Percentiles rank a stretch among this genome's conserved stretches.
phyloP scores from a whole-genome alignment of 257 asterid genomes.

The Fraxinus americana region DNA sequence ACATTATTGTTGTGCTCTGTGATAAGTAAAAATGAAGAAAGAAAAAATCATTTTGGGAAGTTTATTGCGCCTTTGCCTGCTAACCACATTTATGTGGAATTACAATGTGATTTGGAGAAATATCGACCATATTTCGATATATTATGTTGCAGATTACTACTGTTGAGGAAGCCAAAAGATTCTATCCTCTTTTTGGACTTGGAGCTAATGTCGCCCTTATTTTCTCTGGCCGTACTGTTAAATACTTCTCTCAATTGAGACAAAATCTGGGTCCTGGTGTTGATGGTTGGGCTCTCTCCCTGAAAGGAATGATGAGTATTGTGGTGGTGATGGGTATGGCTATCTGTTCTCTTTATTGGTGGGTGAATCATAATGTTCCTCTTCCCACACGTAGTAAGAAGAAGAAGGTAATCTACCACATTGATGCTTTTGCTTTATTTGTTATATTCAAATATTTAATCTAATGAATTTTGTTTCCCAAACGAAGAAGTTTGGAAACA shows the following conservation, averaged over 20 bases:
- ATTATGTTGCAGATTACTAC: conserved; percentile 71
- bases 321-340: conserved; percentile 80
- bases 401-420: conserved; percentile 67
- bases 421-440: neutral
- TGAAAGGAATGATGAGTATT: conserved; percentile 92
- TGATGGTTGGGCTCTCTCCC: conserved; percentile 98
- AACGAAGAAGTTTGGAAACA: too few species aligned
- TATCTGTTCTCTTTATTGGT: conserved; percentile 86
- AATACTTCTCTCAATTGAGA: conserved; percentile 89
- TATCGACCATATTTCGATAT: neutral
- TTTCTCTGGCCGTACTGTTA: conserved; percentile 96
- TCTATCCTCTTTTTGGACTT: conserved; percentile 93
- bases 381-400: conserved; percentile 77
- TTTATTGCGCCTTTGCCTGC: neutral
- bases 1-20: neutral
- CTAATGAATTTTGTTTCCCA: neutral
- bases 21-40: neutral
- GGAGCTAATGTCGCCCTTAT: conserved; percentile 94
- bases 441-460: neutral
- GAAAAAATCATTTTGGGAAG: neutral
- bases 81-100: neutral
- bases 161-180: conserved; percentile 87
- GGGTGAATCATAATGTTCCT: conserved; percentile 83
- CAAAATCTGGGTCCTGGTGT: conserved; percentile 82
- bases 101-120: neutral